A percentile compares a stretch with the other conserved stretches of the same genome.
Conservation (phyloP, 805 yeast species). For the Candida khao-thaluensis region DNA sequence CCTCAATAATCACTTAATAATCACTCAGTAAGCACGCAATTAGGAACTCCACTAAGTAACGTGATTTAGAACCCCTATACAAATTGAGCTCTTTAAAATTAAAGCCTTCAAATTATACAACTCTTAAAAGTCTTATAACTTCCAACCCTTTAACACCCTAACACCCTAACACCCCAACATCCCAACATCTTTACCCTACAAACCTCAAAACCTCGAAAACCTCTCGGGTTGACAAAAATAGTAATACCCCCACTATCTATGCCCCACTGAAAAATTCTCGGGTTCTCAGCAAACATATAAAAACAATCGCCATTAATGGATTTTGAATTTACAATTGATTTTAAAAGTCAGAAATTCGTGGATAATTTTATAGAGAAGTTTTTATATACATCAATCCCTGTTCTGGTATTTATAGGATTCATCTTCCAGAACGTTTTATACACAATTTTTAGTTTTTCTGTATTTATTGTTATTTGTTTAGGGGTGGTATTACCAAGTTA, state of each 20-base stretch:
- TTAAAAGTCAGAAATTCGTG: conserved; percentile 51
- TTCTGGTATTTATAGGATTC: conserved; percentile 51
- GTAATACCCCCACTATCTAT: conserved; percentile 6
- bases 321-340: conserved; percentile 46
- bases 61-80: no score
- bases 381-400: conserved; percentile 30
- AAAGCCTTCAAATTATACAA: no score
- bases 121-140: no score
- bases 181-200: no score
- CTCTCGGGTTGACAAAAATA: no score
- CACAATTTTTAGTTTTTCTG: conserved; percentile 39
- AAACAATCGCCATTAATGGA: conserved; percentile 9
- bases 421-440: conserved; percentile 42
- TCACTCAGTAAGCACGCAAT: no score
- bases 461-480: conserved; percentile 29
- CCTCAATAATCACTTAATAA: no score
- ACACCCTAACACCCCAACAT: no score
- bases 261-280: conserved; percentile 8
- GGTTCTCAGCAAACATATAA: conserved; percentile 5
- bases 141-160: no score
- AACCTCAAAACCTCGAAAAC: no score
- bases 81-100: no score
- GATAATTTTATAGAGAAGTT: conserved; percentile 25
- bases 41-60: no score
- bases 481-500: conserved; percentile 55